phyloP scores from a whole-genome alignment of 805 yeast species.

The Myxozyma lipomycoides region DNA sequence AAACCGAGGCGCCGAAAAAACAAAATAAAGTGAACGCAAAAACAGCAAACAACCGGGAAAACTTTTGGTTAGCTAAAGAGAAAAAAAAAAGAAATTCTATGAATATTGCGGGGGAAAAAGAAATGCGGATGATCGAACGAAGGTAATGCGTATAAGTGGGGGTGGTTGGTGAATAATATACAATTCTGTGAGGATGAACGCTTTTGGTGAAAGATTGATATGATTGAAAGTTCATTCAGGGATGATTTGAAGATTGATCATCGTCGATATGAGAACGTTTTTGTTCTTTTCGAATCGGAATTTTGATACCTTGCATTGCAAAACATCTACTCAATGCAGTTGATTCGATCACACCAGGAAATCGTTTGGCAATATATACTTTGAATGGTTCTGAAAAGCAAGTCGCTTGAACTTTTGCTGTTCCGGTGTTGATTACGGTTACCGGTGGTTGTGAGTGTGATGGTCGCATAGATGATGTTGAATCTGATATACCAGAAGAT shows the following conservation, averaged over 20 bases:
- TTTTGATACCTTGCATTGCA: conserved; percentile 44
- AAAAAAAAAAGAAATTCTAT: background rate
- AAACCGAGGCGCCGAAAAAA: background rate
- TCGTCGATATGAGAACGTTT: background rate
- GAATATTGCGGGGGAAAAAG: background rate
- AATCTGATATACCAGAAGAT: conserved; percentile 1
- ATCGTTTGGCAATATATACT: conserved; percentile 44
- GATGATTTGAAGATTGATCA: background rate
- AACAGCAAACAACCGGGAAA: background rate
- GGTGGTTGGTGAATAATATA: background rate
- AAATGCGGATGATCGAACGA: background rate
- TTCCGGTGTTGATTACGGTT: conserved; percentile 25
- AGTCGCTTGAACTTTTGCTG: conserved; percentile 31
- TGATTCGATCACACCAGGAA: conserved; percentile 46
- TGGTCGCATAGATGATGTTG: conserved; percentile 4
- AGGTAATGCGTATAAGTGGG: background rate
- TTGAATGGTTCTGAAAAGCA: conserved; percentile 39
- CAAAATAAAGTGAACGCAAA: no score
- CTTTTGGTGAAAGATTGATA: no score
- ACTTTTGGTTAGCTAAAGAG: background rate
- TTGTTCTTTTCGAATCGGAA: conserved; percentile 39
- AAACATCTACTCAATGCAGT: conserved; percentile 42
- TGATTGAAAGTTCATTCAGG: no score
- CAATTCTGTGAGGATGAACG: no score
- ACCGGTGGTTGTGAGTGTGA: conserved; percentile 5